phyloP scores from a whole-genome alignment of 225 moss, liverwort and hornwort genomes.

The Bryoerythrophyllum caledonicum region DNA sequence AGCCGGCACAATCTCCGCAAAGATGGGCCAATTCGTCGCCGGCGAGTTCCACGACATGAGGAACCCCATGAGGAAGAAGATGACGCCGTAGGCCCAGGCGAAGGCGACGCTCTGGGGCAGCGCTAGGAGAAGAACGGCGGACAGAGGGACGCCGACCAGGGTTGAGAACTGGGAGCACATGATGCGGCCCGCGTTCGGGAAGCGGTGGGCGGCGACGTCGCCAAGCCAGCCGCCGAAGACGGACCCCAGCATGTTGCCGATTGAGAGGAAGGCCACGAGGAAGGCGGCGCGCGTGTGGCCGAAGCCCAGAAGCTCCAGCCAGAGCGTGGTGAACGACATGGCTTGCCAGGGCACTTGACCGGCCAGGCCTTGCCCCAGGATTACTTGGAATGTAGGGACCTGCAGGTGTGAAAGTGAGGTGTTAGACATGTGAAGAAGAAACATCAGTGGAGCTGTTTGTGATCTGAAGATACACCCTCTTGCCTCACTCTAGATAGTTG shows the following conservation, averaged over 20 bases:
- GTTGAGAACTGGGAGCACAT: conserved; percentile 59
- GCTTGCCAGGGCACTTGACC: conserved; percentile 63
- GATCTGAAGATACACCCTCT: too few relatives aligned
- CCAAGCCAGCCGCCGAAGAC: conserved; percentile 78
- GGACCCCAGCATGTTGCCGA: conserved; percentile 60
- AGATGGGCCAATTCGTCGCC: conserved; percentile 69
- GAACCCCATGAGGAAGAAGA: conserved; percentile 57
- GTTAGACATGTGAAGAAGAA: not conserved
- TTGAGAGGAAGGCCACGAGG: conserved; percentile 56
- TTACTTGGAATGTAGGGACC: conserved; percentile 65
- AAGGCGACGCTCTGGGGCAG: conserved; percentile 43
- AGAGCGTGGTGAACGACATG: conserved; percentile 63
- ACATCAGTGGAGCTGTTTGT: too few relatives aligned
- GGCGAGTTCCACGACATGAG: conserved; percentile 70
- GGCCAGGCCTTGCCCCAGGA: conserved; percentile 62
- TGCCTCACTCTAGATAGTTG: too few relatives aligned
- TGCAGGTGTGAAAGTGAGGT: conserved; percentile 20
- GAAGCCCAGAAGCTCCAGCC: conserved; percentile 74
- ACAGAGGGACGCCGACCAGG: conserved; percentile 45
- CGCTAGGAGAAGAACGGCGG: conserved; percentile 54
- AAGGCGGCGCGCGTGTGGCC: conserved; percentile 53
- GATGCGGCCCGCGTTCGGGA: conserved; percentile 55
- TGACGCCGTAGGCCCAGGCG: conserved; percentile 48
- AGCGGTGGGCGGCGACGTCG: conserved; percentile 46
- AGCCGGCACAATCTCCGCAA: conserved; percentile 69